These are phyloP conservation scores for Nigrospora sphaerica DNA, from an alignment of 2,329 filamentous ascomycete species.

Conservation along the genomic window DNA sequence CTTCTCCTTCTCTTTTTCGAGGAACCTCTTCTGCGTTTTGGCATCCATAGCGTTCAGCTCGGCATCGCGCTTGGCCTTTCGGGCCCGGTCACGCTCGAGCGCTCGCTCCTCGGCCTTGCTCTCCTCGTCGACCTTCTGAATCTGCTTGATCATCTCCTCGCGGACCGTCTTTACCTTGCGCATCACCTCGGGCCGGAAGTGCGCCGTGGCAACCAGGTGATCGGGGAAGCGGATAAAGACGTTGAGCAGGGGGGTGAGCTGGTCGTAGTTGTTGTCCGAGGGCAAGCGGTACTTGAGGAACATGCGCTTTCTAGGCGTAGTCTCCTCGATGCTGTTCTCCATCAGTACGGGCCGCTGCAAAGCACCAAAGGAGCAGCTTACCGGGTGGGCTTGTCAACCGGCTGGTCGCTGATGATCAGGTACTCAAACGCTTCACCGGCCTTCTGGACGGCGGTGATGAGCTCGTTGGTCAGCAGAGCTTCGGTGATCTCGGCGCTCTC, in stretches of 20 bases:
- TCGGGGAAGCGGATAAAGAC: constrained; percentile 84
- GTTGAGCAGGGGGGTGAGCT: constrained; percentile 67
- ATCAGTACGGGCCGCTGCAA: neutral
- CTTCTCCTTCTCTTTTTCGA: constrained; percentile 75
- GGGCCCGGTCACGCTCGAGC: constrained; percentile 64
- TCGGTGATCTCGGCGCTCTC: constrained; percentile 95
- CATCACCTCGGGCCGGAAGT: constrained; percentile 85
- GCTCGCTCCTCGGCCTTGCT: constrained; percentile 74
- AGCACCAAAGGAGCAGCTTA: constrained; percentile 34
- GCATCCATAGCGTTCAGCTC: constrained; percentile 70
- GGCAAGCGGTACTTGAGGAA: constrained; percentile 70
- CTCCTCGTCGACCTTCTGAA: constrained; percentile 74
- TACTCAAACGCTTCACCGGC: constrained; percentile 81
- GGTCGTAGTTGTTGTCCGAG: constrained; percentile 53
- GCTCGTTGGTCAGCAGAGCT: constrained; percentile 75
- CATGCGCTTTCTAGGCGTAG: constrained; percentile 76
- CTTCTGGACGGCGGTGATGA: constrained; percentile 69
- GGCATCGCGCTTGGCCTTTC: constrained; percentile 84
- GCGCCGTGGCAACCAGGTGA: constrained; percentile 64
- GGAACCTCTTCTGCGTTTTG: constrained; percentile 79
- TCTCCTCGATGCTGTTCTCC: constrained; percentile 66
- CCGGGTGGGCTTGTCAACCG: constrained; percentile 78
- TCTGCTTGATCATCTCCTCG: constrained; percentile 71
- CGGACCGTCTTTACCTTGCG: constrained; percentile 76
- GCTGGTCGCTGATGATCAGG: constrained; percentile 84